Evolutionary conservation across 139 green algal genomes (phyloP), one percentile per base, ranked within the genome.

Genomic region (Closterium sp.): DNA sequence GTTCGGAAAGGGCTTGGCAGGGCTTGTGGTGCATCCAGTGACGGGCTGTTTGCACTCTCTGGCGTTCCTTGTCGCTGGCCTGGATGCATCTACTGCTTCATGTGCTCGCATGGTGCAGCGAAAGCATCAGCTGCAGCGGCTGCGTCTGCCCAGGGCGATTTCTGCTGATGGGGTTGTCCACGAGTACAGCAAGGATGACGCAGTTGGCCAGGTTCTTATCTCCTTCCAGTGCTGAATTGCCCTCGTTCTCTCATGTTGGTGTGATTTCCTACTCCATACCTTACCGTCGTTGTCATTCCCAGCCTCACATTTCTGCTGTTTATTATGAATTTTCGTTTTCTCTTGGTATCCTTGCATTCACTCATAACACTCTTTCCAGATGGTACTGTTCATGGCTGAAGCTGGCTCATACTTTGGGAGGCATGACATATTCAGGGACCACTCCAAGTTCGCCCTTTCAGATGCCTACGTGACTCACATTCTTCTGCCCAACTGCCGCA

Each of bases 341-440:
- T 79, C 13, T 79, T 79, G 17, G 9, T 13, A 79, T 27, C 62
- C 62, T 79, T 13, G 5, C 62, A 0, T 79, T 7, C 38, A 7
- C 38, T 50, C 38, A 50, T 50, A 50, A 50, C 38, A 50, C 79
- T 28, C 28, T 86, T n/a, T 28, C 17, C 85, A 87, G 85, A 32
- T 87, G 28, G 28, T 29, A 7, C 19, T 87, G 85, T 31, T 32
- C 28, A 9, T 32, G 28, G 85, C 85, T 30, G 85, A 87, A 87
- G 85, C 85, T 4, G 85, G 85, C n/a, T 32, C 85, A 29, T 87
- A 87, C 85, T 87, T 87, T 30, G 85, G 85, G 27, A 87, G 32
- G 85, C 85, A 24, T 87, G 85, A 87, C 85, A 87, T 87, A 32
- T 87, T 87, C 85, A 30, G 85, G 85, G 28, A 31, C 85, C 85